Evolutionary conservation across 495 filamentous ascomycete genomes (phyloP).

Genomic region (Aspergillus nanangensis): DNA sequence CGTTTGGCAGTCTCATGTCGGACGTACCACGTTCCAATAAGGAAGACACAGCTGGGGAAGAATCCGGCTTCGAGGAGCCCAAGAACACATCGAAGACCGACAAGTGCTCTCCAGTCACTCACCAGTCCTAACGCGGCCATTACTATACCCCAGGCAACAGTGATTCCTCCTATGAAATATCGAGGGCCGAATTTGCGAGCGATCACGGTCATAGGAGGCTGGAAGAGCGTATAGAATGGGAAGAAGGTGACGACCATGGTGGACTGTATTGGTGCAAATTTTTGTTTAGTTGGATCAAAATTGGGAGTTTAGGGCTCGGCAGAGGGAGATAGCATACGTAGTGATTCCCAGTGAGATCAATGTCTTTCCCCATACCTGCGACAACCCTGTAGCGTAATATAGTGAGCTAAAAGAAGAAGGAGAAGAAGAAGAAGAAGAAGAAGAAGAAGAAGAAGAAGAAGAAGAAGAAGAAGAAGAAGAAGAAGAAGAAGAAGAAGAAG

Average conservation of each 20-base stretch:
- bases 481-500: too few relatives aligned
- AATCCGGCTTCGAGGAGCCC: constrained; percentile 57
- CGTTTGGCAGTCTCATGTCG: constrained; percentile 55
- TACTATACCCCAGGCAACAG: constrained; percentile 36
- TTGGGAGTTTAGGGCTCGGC: too few relatives aligned
- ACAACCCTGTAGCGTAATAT: too few relatives aligned
- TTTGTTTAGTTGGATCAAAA: not conserved
- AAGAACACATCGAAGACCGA: constrained; percentile 51
- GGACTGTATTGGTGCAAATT: not conserved
- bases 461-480: too few relatives aligned
- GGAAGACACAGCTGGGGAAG: constrained; percentile 51
- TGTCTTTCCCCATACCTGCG: constrained; percentile 3
- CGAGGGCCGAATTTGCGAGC: constrained; percentile 53
- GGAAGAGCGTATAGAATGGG: constrained; percentile 15
- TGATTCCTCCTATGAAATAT: constrained; percentile 43
- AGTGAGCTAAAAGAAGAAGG: too few relatives aligned
- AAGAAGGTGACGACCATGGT: constrained; percentile 12
- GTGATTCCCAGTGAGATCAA: constrained; percentile 5
- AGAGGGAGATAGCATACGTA: constrained; percentile 1
- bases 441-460: too few relatives aligned
- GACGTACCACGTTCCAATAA: constrained; percentile 54
- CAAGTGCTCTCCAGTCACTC: constrained; percentile 42
- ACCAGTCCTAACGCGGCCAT: constrained; percentile 54
- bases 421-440: too few relatives aligned
- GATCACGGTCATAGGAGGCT: constrained; percentile 34